Evolutionary conservation across 2,329 filamentous ascomycete species (phyloP).

Genomic region (Phialemonium atrogriseum): DNA sequence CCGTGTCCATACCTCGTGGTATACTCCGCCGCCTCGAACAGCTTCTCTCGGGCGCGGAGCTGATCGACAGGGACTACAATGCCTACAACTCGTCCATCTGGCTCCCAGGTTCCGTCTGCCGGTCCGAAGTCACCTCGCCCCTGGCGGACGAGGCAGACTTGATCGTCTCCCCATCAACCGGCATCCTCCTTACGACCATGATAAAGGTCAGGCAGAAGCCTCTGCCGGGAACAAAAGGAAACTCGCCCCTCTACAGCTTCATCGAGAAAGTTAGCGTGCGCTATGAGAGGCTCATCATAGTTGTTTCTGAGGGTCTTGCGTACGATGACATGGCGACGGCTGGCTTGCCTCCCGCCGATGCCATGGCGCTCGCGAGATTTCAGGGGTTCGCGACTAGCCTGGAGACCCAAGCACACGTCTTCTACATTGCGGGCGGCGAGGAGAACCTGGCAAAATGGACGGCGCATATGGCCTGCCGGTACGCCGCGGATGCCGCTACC

Average conservation of each 20-base stretch:
- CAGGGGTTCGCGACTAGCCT: constrained; percentile 37
- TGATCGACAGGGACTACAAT: constrained; percentile 20
- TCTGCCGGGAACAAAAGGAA: constrained; percentile 44
- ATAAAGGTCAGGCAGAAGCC: constrained; percentile 65
- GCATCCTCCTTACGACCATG: constrained; percentile 62
- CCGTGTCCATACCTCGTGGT: constrained; percentile 10
- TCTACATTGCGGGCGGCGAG: constrained; percentile 42
- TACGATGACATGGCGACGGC: constrained; percentile 32
- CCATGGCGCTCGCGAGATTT: constrained; percentile 38
- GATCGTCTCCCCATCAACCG: constrained; percentile 58
- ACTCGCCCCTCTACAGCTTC: constrained; percentile 49
- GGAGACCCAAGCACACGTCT: constrained; percentile 26
- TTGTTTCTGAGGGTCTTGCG: constrained; percentile 51
- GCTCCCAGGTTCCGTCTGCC: constrained; percentile 12
- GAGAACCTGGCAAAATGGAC: constrained; percentile 47
- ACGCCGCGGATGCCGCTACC: constrained; percentile 19
- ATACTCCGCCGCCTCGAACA: constrained; percentile 11
- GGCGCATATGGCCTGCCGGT: constrained; percentile 40
- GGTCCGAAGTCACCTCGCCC: constrained; percentile 19
- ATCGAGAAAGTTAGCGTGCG: constrained; percentile 43
- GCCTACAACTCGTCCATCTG: constrained; percentile 13
- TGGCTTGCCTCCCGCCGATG: constrained; percentile 30
- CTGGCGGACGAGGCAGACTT: constrained; percentile 61
- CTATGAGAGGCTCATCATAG: constrained; percentile 60
- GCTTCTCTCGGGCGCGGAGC: constrained; percentile 14